Base-by-base conservation (phyloP, 2,329 filamentous ascomycete genomes). In the Eurotiales sp. region DNA sequence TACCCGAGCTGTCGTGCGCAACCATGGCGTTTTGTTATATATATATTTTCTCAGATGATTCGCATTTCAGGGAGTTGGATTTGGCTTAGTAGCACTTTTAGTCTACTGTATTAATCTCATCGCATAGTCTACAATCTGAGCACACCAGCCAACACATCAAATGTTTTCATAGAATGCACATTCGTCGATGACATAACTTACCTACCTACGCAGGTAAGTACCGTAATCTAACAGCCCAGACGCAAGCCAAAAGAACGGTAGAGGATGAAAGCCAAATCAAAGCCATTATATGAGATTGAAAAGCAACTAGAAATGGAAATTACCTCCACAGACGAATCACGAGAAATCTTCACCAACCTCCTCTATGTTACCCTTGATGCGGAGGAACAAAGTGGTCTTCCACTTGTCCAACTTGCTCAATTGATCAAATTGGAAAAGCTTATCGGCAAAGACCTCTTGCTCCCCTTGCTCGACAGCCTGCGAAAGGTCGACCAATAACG, bases 321-420 rank as follows among this genome's bases (percentile, higher is more conserved):
- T n/a, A n/a, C n/a, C n/a, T n/a, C n/a, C n/a, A n/a, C 4, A 46
- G 19, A 32, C 8, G 23, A 42, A 62, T 66, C 71, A 87, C 56
- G 84, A 85, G 62, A 87, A 87, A 62, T 87, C 84, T 58, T 87
- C 84, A 36, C 77, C 82, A 57, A 78, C 76, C 64, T 83, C 79
- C 72, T 92, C 86, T 61, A 96, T 95, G 49, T 78, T 78, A 62
- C 85, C 85, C 84, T 96, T 96, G 63, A 96, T 80, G 60, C 84
- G 82, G 64, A 95, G 74, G 56, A 96, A 71, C 52, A 96, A 76
- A 27, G 86, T 88, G 46, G 88, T 96, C 86, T 96, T 96, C 92
- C 92, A 97, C 76, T 92, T 93, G 67, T 96, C 91, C 64, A 97
- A 75, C 77, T 93, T 93, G 74, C 85, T 93, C 74, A 96, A 79